Conservation (phyloP, 257 asterid species). For the Nicotiana otophora region DNA sequence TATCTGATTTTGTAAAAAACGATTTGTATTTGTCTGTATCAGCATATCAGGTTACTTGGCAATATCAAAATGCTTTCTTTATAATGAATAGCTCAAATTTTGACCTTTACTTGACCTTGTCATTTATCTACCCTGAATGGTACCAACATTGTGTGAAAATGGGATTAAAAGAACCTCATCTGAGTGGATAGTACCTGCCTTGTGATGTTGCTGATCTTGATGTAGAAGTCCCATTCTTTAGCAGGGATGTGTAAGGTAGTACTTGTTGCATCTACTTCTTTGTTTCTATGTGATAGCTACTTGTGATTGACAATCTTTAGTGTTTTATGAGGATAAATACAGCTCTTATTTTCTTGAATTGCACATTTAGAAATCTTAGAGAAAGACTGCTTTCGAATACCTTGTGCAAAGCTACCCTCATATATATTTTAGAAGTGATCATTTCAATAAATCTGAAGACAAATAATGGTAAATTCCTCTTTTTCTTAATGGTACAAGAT, state of each 20-base stretch:
- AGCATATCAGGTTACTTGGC: slow-evolving; percentile 1
- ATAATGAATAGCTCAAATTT: neutral
- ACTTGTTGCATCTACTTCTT: neutral
- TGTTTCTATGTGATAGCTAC: neutral
- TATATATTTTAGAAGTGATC: neutral
- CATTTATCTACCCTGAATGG: neutral
- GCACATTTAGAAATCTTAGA: neutral
- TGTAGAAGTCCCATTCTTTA: neutral
- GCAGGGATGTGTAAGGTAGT: neutral
- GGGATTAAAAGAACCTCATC: neutral
- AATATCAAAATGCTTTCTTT: slow-evolving; percentile 9
- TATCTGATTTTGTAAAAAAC: slow-evolving; percentile 22
- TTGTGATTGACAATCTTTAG: neutral
- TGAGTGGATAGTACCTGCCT: neutral
- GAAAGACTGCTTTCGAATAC: neutral
- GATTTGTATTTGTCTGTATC: slow-evolving; percentile 15
- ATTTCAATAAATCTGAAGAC: neutral
- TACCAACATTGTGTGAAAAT: neutral
- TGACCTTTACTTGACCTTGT: neutral
- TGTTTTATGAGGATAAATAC: neutral
- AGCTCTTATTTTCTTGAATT: neutral
- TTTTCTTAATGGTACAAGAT: neutral
- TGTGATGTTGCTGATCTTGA: neutral
- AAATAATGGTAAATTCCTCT: neutral
- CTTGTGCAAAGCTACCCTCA: neutral